A percentile compares a stretch with the other conserved stretches of the same genome.
Evolutionary conservation across 176 grass and related monocot genomes (phyloP).

Genomic region (Aegilops umbellulata): DNA sequence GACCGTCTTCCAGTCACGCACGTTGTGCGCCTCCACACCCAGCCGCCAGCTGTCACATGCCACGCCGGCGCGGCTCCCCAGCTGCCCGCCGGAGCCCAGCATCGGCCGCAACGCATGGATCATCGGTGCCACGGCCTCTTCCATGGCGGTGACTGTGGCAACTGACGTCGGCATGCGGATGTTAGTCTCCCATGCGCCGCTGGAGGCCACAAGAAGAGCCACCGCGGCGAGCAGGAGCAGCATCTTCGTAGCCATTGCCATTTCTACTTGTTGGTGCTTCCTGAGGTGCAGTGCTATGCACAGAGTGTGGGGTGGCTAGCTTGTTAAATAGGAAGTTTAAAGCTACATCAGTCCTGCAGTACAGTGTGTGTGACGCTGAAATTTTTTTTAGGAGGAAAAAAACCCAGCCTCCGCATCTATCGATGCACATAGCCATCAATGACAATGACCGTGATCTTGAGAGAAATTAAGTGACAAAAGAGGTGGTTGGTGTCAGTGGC

Average conservation of each 20-base stretch:
- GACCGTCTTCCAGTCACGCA: conserved; percentile 26
- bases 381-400: too few species aligned
- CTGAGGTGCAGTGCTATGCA: background rate
- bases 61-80: background rate
- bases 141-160: too few species aligned
- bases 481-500: too few species aligned
- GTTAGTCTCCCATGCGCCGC: too few species aligned
- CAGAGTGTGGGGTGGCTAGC: background rate
- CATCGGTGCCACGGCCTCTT: background rate
- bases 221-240: background rate
- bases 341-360: too few species aligned
- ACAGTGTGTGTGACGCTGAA: too few species aligned
- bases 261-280: background rate
- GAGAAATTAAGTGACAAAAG: too few species aligned
- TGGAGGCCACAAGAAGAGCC: background rate
- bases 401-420: too few species aligned
- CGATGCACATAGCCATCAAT: too few species aligned
- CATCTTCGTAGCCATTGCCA: background rate
- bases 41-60: conserved; percentile 3
- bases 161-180: too few species aligned
- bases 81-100: background rate
- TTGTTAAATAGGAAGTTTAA: too few species aligned
- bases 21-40: conserved; percentile 45
- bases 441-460: too few species aligned
- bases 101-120: background rate